phyloP scores from a whole-genome alignment of 2,329 filamentous ascomycete genomes.

The Pestalotiopsis sp. region DNA sequence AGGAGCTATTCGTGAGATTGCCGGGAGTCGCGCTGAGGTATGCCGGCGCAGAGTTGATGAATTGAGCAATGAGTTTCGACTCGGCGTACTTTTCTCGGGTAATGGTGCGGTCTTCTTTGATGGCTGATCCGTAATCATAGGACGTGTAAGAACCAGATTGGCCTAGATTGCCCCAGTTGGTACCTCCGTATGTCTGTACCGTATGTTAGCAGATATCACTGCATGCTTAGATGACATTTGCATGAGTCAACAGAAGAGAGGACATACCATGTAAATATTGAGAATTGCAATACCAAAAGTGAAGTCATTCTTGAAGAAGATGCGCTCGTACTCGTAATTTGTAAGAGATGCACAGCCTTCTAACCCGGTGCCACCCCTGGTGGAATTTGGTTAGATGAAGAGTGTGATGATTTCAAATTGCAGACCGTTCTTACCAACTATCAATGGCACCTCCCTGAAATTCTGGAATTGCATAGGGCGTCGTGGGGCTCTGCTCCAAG shows the following conservation, averaged over 20 bases:
- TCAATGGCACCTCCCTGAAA: slow-evolving; percentile 75
- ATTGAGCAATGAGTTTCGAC: slow-evolving; percentile 75
- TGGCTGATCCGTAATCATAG: slow-evolving; percentile 59
- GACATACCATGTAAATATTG: slow-evolving; percentile 70
- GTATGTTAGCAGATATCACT: background rate
- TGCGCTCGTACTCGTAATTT: slow-evolving; percentile 74
- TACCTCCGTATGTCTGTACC: slow-evolving; percentile 57
- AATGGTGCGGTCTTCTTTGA: slow-evolving; percentile 71
- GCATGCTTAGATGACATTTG: too few relatives aligned
- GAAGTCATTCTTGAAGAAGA: slow-evolving; percentile 77
- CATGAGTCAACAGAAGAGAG: background rate
- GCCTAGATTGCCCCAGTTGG: slow-evolving; percentile 83
- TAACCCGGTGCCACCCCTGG: slow-evolving; percentile 67
- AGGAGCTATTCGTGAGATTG: slow-evolving; percentile 50
- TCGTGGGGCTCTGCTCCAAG: slow-evolving; percentile 62
- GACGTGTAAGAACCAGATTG: slow-evolving; percentile 68
- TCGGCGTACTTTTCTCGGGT: slow-evolving; percentile 79
- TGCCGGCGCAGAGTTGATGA: slow-evolving; percentile 70
- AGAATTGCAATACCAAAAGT: slow-evolving; percentile 62
- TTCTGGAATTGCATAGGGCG: slow-evolving; percentile 55
- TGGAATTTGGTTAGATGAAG: background rate
- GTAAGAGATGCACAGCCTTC: slow-evolving; percentile 67
- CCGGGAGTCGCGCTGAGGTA: slow-evolving; percentile 66
- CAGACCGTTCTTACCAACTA: slow-evolving; percentile 49
- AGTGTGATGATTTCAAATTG: background rate